Conservation (phyloP, 805 yeast genomes). For the Candida ulmi region DNA sequence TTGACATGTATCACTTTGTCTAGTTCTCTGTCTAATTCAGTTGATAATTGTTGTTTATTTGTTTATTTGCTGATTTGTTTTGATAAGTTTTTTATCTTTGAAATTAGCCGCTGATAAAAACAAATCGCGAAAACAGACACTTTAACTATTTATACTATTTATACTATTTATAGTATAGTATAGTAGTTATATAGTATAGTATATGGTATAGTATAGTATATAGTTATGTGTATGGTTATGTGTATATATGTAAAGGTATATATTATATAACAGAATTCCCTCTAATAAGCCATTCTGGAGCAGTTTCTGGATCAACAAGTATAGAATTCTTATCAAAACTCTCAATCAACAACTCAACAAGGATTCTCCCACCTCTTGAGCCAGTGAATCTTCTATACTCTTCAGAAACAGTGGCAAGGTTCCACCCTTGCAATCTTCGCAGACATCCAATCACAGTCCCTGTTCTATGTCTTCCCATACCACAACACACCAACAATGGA, state of each 20-base stretch:
- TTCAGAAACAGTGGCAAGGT: slow-evolving; percentile 84
- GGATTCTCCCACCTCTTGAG: slow-evolving; percentile 82
- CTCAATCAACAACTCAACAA: slow-evolving; percentile 87
- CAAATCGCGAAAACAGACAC: too few relatives aligned
- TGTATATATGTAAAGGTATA: too few relatives aligned
- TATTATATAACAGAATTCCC: slow-evolving; percentile 5
- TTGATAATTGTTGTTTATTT: too few relatives aligned
- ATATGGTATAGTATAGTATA: too few relatives aligned
- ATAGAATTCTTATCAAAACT: slow-evolving; percentile 48
- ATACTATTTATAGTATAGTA: too few relatives aligned
- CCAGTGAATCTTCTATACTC: slow-evolving; percentile 95
- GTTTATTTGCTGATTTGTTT: too few relatives aligned
- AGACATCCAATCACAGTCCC: slow-evolving; percentile 96
- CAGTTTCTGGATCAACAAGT: slow-evolving; percentile 32
- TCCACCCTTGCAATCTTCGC: slow-evolving; percentile 95
- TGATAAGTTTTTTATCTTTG: too few relatives aligned
- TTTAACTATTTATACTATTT: too few relatives aligned
- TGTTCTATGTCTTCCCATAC: slow-evolving; percentile 97
- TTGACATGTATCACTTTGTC: not conserved
- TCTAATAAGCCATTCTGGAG: slow-evolving; percentile 43
- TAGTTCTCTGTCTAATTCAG: too few relatives aligned
- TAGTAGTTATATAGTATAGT: too few relatives aligned
- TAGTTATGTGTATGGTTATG: too few relatives aligned
- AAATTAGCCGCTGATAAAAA: too few relatives aligned
- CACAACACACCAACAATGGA: slow-evolving; percentile 90